Conservation (phyloP, 352 stramenopile species). For the Saprolegnia parasitica region DNA sequence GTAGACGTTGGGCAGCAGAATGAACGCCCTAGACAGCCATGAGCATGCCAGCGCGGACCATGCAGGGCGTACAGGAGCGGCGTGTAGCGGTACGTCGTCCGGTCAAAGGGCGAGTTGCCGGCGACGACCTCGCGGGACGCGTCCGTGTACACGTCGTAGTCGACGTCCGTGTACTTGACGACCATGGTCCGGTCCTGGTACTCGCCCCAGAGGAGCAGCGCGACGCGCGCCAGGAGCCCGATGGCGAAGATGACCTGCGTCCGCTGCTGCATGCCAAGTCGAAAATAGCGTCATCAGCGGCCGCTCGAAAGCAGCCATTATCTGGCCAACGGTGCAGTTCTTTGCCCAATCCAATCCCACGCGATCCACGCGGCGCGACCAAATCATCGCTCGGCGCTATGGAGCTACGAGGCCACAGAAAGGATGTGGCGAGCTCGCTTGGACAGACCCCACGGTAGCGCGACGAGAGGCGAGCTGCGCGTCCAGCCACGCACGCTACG, state of each 20-base stretch:
- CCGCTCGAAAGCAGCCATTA: neutral
- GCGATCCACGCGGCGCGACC: too few relatives aligned
- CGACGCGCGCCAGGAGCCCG: slow-evolving; percentile 43
- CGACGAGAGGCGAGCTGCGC: too few relatives aligned
- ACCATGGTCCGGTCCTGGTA: slow-evolving; percentile 69
- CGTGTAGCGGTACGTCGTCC: slow-evolving; percentile 98
- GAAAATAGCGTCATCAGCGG: neutral
- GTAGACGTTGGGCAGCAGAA: slow-evolving; percentile 73
- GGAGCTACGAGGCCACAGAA: too few relatives aligned
- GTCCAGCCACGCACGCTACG: too few relatives aligned
- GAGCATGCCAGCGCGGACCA: neutral
- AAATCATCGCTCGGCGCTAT: too few relatives aligned
- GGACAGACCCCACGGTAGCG: too few relatives aligned
- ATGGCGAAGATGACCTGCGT: slow-evolving; percentile 23
- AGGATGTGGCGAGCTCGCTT: too few relatives aligned
- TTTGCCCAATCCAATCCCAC: too few relatives aligned
- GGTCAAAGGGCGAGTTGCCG: slow-evolving; percentile 90
- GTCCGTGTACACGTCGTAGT: slow-evolving; percentile 99
- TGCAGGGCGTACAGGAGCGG: slow-evolving; percentile 85
- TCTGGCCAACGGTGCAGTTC: neutral
- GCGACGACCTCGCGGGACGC: slow-evolving; percentile 86
- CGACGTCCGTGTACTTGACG: slow-evolving; percentile 98
- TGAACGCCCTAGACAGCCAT: slow-evolving; percentile 43
- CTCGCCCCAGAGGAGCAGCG: slow-evolving; percentile 63
- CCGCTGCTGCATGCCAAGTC: slow-evolving; percentile 4